Evolutionary conservation across 1,139 yeast genomes (phyloP), one percentile per base, ranked within the genome.

Genomic region (Debaryomyces fabryi): DNA sequence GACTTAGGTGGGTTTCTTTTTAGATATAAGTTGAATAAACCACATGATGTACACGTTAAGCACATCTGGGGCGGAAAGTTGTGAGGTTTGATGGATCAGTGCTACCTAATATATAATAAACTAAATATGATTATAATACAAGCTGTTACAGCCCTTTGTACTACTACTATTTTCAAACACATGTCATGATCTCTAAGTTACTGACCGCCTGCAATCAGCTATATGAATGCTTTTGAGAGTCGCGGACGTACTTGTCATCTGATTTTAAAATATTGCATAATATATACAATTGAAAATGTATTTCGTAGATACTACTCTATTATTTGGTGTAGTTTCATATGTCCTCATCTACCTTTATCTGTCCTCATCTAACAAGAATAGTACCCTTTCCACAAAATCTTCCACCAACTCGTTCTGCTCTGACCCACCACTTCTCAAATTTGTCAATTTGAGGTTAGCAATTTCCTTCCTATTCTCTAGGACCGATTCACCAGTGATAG

Each of bases 401-500:
- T 86, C 91, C 6, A 87, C 80, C 36, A 83, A 65, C 51, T 72
- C 81, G 58, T 87, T 86, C 45, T 78, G 79, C 58, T 87, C 91
- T 0, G 71, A 50, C 0, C 95, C 95, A 2, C 87, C 86, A 6
- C 58, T 63, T 25, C 95, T 67, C 30, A 87, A 70, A 49, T 82
- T 83, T 10, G 81, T 74, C 21, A 87, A 66, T 54, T 85, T 84
- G 55, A 82, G 71, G 49, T 82, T 74, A 6, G 87, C 86, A 8
- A 87, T 77, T 29, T 78, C 83, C 20, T 71, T 57, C 37, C 88
- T 67, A 15, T 82, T 86, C 21, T 81, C 87, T 20, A 57, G 49
- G 18, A 60, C 66, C 24, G 67, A 65, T 49, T 76, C 79, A 10
- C 78, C 74, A 1, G 86, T 73, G 2, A 79, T 51, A 10, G 63